Conservation (phyloP, 495 filamentous ascomycete genomes). For the Sporormia fimetaria region DNA sequence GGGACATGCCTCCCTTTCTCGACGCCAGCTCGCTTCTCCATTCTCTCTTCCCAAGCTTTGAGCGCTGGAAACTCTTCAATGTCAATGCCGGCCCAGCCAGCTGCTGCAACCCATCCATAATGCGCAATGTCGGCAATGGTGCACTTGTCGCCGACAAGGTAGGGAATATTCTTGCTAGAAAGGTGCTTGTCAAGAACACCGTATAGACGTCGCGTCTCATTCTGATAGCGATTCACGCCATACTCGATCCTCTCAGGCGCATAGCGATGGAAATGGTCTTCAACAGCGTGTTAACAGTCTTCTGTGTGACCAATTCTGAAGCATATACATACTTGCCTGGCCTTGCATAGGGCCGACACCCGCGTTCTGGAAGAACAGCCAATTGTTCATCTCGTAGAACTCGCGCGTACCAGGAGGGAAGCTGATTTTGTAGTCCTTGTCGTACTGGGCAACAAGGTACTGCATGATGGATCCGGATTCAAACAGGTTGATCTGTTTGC, state of each 20-base stretch:
- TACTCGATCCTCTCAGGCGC: slow-evolving; percentile 82
- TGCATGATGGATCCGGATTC: slow-evolving; percentile 80
- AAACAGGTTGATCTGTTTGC: slow-evolving; percentile 63
- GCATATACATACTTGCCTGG: slow-evolving; percentile 46
- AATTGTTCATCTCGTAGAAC: slow-evolving; percentile 67
- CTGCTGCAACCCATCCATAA: slow-evolving; percentile 51
- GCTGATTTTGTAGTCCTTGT: slow-evolving; percentile 71
- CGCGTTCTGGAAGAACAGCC: slow-evolving; percentile 56
- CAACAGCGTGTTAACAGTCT: slow-evolving; percentile 50
- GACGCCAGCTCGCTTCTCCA: slow-evolving; percentile 54
- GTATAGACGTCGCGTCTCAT: slow-evolving; percentile 74
- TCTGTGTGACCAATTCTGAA: neutral
- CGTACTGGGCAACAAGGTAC: slow-evolving; percentile 73
- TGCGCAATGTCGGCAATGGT: slow-evolving; percentile 78
- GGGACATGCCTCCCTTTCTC: slow-evolving; percentile 77
- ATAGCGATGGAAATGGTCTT: slow-evolving; percentile 73
- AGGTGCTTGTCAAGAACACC: slow-evolving; percentile 67
- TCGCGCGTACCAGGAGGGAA: slow-evolving; percentile 66
- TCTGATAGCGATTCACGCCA: slow-evolving; percentile 69
- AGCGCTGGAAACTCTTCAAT: slow-evolving; percentile 64
- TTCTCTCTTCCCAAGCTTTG: slow-evolving; percentile 53
- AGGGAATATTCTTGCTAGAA: slow-evolving; percentile 38
- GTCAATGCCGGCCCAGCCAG: slow-evolving; percentile 61
- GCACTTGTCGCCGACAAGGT: slow-evolving; percentile 65
- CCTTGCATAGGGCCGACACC: slow-evolving; percentile 83